phyloP scores from a whole-genome alignment of 768 basidiomycete genomes.

The Tubosaeta sp. region DNA sequence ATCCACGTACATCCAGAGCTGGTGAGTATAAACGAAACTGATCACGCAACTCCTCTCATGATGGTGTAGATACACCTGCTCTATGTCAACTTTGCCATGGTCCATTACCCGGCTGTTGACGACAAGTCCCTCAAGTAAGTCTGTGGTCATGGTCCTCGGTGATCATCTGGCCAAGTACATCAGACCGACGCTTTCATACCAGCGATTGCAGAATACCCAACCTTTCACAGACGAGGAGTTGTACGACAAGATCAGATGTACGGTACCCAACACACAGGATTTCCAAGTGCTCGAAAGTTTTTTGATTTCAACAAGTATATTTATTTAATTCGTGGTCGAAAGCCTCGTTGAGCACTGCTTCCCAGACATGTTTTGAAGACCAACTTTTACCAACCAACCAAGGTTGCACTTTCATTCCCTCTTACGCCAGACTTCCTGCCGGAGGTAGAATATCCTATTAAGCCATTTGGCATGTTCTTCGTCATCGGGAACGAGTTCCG shows the following conservation, averaged over 20 bases:
- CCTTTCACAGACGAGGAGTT: conserved; percentile 83
- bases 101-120: conserved; percentile 76
- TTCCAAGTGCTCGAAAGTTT: conserved; percentile 91
- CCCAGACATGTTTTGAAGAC: conserved; percentile 88
- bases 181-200: conserved; percentile 95
- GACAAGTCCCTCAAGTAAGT: conserved; percentile 63
- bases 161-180: conserved; percentile 4
- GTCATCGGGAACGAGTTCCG: conserved; percentile 95
- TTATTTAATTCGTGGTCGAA: neutral
- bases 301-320: conserved; percentile 93
- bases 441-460: conserved; percentile 90
- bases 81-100: conserved; percentile 98
- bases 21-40: conserved; percentile 39
- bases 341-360: conserved; percentile 1
- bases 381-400: conserved; percentile 98
- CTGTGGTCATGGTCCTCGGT: neutral
- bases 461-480: conserved; percentile 92
- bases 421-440: conserved; percentile 90
- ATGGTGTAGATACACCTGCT: conserved; percentile 71
- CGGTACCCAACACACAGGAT: conserved; percentile 86
- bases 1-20: conserved; percentile 86
- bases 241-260: conserved; percentile 79
- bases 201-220: conserved; percentile 83
- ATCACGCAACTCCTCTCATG: neutral
- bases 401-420: conserved; percentile 95